These are phyloP conservation scores for Cardamine chenopodiifolia DNA, from an alignment of 345 rosid species.

Conservation along the genomic window DNA sequence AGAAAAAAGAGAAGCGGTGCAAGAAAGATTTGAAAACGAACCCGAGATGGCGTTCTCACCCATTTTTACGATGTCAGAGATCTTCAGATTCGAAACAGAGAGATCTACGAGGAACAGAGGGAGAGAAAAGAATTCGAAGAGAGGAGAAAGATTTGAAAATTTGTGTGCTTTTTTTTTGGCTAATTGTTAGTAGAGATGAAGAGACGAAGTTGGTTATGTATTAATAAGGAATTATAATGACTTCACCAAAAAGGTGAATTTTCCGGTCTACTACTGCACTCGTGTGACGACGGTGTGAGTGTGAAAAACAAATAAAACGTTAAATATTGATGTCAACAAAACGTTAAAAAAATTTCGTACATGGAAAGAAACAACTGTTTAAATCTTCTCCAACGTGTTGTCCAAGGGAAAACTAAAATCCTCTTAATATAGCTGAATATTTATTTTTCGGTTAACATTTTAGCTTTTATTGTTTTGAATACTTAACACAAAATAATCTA, in stretches of 20 bases:
- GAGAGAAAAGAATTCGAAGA: constrained; percentile 12
- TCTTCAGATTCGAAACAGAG: constrained; percentile 30
- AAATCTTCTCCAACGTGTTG: constrained; percentile 3
- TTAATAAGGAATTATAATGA: constrained; percentile 12
- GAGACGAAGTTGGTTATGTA: constrained; percentile 41
- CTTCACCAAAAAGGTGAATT: constrained; percentile 14
- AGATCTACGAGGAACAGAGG: constrained; percentile 23
- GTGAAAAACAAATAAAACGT: not conserved
- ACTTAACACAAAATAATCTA: not conserved
- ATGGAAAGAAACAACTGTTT: not conserved
- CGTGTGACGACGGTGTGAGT: constrained; percentile 24
- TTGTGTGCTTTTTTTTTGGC: constrained; percentile 1
- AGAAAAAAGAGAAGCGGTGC: not conserved
- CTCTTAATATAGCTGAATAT: not conserved
- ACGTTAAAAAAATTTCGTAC: too few species aligned
- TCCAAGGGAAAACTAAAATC: not conserved
- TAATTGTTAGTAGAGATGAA: constrained; percentile 31
- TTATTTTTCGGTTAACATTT: not conserved
- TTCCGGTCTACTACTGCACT: not conserved
- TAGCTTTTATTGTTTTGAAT: not conserved
- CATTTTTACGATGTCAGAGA: constrained; percentile 44
- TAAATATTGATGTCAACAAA: not conserved
- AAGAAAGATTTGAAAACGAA: constrained; percentile 30
- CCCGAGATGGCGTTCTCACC: constrained; percentile 51
- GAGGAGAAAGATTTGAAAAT: constrained; percentile 17